Evolutionary conservation across 2,329 filamentous ascomycete species (phyloP), one percentile per base, ranked within the genome.

Genomic region (Daldinia eschscholtzii): DNA sequence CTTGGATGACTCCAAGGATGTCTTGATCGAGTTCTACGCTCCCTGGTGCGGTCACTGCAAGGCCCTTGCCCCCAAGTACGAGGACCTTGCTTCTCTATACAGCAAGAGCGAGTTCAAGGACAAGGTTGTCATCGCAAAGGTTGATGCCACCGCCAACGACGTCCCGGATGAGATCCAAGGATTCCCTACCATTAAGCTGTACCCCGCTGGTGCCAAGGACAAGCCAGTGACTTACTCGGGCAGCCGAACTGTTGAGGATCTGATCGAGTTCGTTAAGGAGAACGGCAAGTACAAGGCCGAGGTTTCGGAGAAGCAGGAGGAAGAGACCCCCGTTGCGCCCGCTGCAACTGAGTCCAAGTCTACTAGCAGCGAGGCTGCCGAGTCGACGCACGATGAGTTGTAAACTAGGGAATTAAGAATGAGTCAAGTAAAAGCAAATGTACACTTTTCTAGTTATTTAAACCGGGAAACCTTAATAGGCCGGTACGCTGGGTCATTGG

Each of bases 31-130:
- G 87, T 98, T 97, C 86, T 99, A 99, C 85, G 96, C 96, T 67
- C 96, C 96, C 72, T 99, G 96, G 96, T 99, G 96, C 81, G 96
- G 96, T 76, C 96, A 99, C 89, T 99, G 96, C 93, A 98, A 98
- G 89, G 94, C 90, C 82, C 91, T 99, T 70, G 95, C 96, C 64
- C 96, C 96, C 77, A 91, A 97, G 82, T 99, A 98, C 83, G 96
- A 99, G 72, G 93, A 98, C 82, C 92, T 99, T 67, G 96, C 89
- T 64, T 82, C 86, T 67, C 86, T 89, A 67, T 98, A 93, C 84
- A 86, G 89, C 88, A 82, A 89, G 89, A 86, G 91, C 85, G 91
- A 92, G 75, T 92, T 90, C 83, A 92, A 92, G 81, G 87, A 90
- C 84, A 91, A 93, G 84, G 92, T 99, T 67, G 86, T 96, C 77